Evolutionary conservation across 495 filamentous ascomycete species (phyloP).

Genomic region (Cetradonia linearis): DNA sequence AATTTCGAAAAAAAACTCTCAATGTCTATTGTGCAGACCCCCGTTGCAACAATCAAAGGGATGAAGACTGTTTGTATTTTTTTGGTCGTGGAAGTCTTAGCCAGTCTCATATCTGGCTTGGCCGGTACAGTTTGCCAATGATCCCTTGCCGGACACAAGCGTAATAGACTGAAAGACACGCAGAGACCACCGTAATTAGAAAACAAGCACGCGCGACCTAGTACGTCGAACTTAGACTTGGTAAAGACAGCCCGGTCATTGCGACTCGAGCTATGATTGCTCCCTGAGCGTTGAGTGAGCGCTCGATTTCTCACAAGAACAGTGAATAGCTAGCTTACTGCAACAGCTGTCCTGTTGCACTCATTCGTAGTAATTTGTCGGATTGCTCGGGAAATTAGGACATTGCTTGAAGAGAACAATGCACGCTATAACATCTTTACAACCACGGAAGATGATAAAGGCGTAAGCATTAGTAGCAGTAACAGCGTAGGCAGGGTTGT

Average conservation of each 20-base stretch:
- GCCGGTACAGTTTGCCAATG: conserved; percentile 14
- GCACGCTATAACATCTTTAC: conserved; percentile 13
- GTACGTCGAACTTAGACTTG: conserved; percentile 21
- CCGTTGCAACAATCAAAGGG: too few species aligned
- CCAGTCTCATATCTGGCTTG: conserved; percentile 13
- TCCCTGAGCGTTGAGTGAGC: conserved; percentile 14
- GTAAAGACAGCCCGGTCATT: conserved; percentile 23
- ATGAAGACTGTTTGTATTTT: too few species aligned
- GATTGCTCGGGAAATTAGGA: too few species aligned
- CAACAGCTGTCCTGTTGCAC: conserved; percentile 25
- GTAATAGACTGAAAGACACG: conserved; percentile 25
- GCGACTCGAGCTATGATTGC: conserved; percentile 30
- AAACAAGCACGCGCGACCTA: conserved; percentile 25
- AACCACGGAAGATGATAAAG: conserved; percentile 12
- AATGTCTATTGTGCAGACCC: too few species aligned
- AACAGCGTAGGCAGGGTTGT: background rate
- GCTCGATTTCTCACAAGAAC: background rate
- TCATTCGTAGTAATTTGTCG: too few species aligned
- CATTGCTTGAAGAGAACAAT: too few species aligned
- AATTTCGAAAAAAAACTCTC: too few species aligned
- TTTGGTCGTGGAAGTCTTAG: background rate
- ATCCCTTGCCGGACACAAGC: conserved; percentile 16
- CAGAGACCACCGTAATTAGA: conserved; percentile 19
- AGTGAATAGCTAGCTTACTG: conserved; percentile 12
- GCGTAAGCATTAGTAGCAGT: conserved; percentile 7